Evolutionary conservation across 345 rosid genomes (phyloP).

Genomic region (Cardamine resedifolia): DNA sequence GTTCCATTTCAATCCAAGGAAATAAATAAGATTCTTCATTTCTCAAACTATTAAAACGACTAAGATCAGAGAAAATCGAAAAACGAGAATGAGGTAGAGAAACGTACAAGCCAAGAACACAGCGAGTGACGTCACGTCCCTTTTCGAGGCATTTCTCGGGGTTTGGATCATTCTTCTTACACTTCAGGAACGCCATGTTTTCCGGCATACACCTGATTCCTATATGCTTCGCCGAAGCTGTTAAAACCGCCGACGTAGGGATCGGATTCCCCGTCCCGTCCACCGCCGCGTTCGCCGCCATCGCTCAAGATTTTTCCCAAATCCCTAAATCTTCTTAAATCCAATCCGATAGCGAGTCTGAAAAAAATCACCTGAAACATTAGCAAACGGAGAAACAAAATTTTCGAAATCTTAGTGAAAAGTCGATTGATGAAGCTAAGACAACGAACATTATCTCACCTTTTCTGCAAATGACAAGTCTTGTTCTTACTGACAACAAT

Average conservation of each 20-base stretch:
- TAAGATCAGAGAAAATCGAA: neutral
- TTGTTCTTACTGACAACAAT: neutral
- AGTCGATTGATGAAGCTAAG: neutral
- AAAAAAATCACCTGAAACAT: neutral
- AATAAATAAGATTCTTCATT: neutral
- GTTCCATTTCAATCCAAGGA: neutral
- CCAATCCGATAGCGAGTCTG: neutral
- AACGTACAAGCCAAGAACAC: constrained; percentile 63
- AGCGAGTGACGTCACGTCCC: constrained; percentile 75
- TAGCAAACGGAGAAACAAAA: neutral
- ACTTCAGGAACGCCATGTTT: constrained; percentile 73
- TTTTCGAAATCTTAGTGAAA: neutral
- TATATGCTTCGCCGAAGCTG: constrained; percentile 80
- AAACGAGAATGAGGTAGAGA: neutral
- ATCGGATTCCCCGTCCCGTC: constrained; percentile 68
- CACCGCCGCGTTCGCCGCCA: constrained; percentile 64
- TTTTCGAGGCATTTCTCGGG: constrained; percentile 93
- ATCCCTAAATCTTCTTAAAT: neutral
- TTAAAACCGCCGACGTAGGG: constrained; percentile 81
- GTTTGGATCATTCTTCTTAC: constrained; percentile 89
- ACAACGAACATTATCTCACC: neutral
- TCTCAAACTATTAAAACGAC: neutral
- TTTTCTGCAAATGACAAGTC: neutral
- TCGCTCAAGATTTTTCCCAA: constrained; percentile 11
- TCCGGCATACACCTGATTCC: constrained; percentile 54